Percentiles rank a stretch among this genome's conserved stretches.
Evolutionary conservation across 2,329 filamentous ascomycete species (phyloP).

Genomic region (Talaromyces funiculosus): DNA sequence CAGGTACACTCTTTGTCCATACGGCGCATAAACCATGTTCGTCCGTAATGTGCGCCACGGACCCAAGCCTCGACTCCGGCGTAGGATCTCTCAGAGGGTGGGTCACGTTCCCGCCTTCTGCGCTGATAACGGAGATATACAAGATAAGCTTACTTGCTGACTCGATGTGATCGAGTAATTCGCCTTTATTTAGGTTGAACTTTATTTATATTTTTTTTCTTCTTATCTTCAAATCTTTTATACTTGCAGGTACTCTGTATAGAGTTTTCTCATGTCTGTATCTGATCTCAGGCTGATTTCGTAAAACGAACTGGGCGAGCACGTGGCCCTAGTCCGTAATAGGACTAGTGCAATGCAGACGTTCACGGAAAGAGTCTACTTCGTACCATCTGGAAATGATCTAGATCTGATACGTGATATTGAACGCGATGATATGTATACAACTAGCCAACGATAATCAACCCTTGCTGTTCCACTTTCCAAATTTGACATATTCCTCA

Average conservation of each 20-base stretch:
- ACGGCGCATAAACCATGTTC: background rate
- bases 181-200: too few species aligned
- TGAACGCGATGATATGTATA: background rate
- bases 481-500: constrained; percentile 47
- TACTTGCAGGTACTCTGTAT: too few species aligned
- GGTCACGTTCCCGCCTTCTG: background rate
- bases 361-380: background rate
- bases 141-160: constrained; percentile 6
- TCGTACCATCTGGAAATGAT: background rate
- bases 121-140: background rate
- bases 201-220: too few species aligned
- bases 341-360: background rate
- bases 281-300: background rate
- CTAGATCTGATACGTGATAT: background rate
- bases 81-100: background rate
- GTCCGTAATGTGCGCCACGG: too few species aligned
- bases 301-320: too few species aligned
- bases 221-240: background rate
- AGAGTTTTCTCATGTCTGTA: background rate
- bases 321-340: background rate
- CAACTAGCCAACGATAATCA: background rate
- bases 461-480: constrained; percentile 40
- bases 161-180: constrained; percentile 17
- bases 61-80: too few species aligned
- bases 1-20: background rate